Base-by-base conservation (phyloP, 2,329 filamentous ascomycete species). In the Hypoxylon sp. region DNA sequence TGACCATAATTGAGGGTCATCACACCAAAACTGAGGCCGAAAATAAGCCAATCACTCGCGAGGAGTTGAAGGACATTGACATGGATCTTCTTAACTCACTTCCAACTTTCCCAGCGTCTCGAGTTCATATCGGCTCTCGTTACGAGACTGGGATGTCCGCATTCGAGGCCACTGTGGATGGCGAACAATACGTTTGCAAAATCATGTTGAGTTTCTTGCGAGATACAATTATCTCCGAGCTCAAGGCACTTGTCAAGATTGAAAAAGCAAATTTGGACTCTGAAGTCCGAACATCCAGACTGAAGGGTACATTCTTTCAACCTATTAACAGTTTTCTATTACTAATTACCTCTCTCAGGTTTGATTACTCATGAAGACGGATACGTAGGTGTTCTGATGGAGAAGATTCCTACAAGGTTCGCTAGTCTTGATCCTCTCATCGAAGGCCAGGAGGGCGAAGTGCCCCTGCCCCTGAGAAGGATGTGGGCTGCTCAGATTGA, bases 401-500 rank as follows among this genome's bases (percentile, higher is more conserved):
- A 39, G 19, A 39, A 19, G 37, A 39, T 39, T 19, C 37, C n/a
- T 14, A 12, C 37, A 8, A 39, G 37, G 8, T 39, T 39, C 37
- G 37, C 37, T 19, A 39, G 37, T n/a, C 37, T 39, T 8, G n/a
- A 16, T 2, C 37, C 37, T 39, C 37, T 39, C 5, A 14, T 39
- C n/a, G 37, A 39, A 9, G 37, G 37, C n/a, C 5, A 39, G 37
- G 37, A 39, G 37, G 37, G 37, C 2, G n/a, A 39, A 39, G 37
- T 19, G 5, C 37, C 37, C n/a, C 14, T 39, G 37, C 37, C 37
- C 7, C 37, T 39, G 1, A 25, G 16, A 16, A 43, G n/a, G 16
- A 55, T 23, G n/a, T 55, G 39, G 52, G 52, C 37, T 5, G 23
- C 39, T 12, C 52, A 55, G 25, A 45, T 55, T n/a, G 5, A 14